Base-by-base conservation (phyloP, 306 rosid species). In the Styphnolobium japonicum region DNA sequence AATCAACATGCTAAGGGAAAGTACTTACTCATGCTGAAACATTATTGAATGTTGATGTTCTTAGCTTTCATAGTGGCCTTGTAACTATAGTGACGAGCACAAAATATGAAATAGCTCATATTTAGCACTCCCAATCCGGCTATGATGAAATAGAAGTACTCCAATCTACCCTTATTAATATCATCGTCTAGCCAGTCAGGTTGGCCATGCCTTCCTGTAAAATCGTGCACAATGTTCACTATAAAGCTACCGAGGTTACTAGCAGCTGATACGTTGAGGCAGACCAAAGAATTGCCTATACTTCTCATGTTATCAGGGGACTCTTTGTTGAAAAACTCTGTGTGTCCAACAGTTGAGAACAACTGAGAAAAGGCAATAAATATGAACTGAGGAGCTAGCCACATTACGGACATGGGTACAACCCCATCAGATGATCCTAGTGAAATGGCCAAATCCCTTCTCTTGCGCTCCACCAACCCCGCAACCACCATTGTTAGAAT, bases 111-210 rank as follows among this genome's bases (percentile, higher is more conserved):
- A 18, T 46, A 85, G 11, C 69, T 22, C 22, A 77, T 21, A 56
- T 90, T 87, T 0, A 86, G 2, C 19, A 66, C 18, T 12, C 72
- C 57, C n/a, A 85, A 53, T 12, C 43, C 87, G 0, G 80, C 79
- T 39, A 90, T 21, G 2, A 86, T 6, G 77, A 69, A 90, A 60
- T 87, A 89, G 60, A 76, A 89, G 18, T 73, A 25, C 22, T 84
- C 93, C 72, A 87, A 70, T 51, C 85, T 83, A 0, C 91, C 91
- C 55, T 40, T 69, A n/a, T 87, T 86, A 42, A 87, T 81, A 21
- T 87, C 93, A 69, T 46, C 56, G n/a, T 72, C 75, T 67, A 89
- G 79, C 93, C 90, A 84, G 48, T 86, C 86, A 18, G 84, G 75
- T 21, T n/a, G 51, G 1, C 85, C 87, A 19, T 79, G 42, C 19